A percentile compares a stretch with the other conserved stretches of the same genome.
Conservation (phyloP, 768 basidiomycete genomes). For the Melanogaster broomeanus region DNA sequence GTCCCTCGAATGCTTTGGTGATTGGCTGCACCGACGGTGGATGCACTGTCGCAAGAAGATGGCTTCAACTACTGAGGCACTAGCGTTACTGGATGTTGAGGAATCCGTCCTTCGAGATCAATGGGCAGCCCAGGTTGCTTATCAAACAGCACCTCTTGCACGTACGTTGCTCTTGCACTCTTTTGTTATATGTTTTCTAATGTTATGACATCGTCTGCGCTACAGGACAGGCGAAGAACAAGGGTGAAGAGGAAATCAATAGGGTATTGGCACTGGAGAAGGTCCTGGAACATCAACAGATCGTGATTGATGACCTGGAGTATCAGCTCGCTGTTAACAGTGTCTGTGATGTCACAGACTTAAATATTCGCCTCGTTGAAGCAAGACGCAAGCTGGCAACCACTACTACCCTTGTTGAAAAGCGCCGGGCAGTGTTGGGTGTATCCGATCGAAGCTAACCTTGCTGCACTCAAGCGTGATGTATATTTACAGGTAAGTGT, state of each 20-base stretch:
- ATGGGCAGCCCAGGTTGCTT: slow-evolving; percentile 3
- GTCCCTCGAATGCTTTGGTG: slow-evolving; percentile 6
- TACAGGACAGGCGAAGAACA: slow-evolving; percentile 1
- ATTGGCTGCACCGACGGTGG: slow-evolving; percentile 10
- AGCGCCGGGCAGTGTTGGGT: not conserved
- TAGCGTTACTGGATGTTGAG: not conserved
- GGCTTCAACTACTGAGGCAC: not conserved
- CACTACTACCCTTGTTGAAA: not conserved
- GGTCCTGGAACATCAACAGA: not conserved
- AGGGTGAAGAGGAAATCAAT: not conserved
- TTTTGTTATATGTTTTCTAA: not conserved
- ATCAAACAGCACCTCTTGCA: slow-evolving; percentile 2
- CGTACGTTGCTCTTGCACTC: not conserved
- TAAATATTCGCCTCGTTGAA: slow-evolving; percentile 1
- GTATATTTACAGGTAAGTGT: slow-evolving; percentile 6
- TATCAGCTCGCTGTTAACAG: not conserved
- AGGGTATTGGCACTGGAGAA: slow-evolving; percentile 5
- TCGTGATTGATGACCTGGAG: not conserved
- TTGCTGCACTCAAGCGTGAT: slow-evolving; percentile 4
- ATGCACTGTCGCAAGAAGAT: slow-evolving; percentile 3
- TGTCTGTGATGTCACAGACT: not conserved
- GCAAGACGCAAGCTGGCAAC: not conserved
- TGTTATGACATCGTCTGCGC: too few relatives aligned
- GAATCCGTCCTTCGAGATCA: not conserved
- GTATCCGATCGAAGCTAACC: not conserved